These are phyloP conservation scores for Anthostomella pinea DNA, from an alignment of 2,329 filamentous ascomycete species.

Conservation along the genomic window DNA sequence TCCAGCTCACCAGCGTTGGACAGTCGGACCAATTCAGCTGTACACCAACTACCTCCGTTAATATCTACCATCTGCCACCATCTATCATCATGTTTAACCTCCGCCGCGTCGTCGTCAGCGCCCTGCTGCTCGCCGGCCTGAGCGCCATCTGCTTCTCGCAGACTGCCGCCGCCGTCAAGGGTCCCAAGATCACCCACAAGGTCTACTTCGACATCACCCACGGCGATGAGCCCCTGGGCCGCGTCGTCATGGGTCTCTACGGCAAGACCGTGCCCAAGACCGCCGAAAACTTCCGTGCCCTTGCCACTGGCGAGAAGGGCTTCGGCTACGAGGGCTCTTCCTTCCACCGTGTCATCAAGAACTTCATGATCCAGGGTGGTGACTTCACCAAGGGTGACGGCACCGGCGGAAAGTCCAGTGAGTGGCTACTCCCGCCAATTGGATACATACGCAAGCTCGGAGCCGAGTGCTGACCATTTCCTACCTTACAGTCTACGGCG, in stretches of 20 bases:
- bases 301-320: slow-evolving; percentile 83
- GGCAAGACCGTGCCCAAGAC: slow-evolving; percentile 84
- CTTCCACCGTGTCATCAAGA: slow-evolving; percentile 89
- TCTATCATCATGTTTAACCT: slow-evolving; percentile 68
- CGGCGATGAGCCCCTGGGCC: slow-evolving; percentile 70
- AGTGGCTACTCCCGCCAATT: slow-evolving; percentile 35
- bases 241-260: slow-evolving; percentile 79
- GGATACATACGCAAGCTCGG: no score
- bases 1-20: slow-evolving; percentile 2
- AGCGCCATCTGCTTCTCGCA: slow-evolving; percentile 74
- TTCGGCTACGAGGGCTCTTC: slow-evolving; percentile 77
- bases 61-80: slow-evolving; percentile 7
- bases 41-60: slow-evolving; percentile 5
- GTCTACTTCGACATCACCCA: slow-evolving; percentile 84
- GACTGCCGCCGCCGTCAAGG: slow-evolving; percentile 71
- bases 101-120: slow-evolving; percentile 66
- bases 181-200: slow-evolving; percentile 94
- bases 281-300: slow-evolving; percentile 70
- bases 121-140: slow-evolving; percentile 74
- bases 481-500: slow-evolving; percentile 68
- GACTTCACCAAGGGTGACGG: slow-evolving; percentile 83
- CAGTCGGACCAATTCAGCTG: slow-evolving; percentile 12
- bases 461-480: slow-evolving; percentile 12
- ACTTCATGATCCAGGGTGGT: slow-evolving; percentile 90
- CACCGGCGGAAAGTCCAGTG: slow-evolving; percentile 82